These are phyloP conservation scores for Fraxinus dipetala DNA, from an alignment of 305 asterid species.

Conservation along the genomic window DNA sequence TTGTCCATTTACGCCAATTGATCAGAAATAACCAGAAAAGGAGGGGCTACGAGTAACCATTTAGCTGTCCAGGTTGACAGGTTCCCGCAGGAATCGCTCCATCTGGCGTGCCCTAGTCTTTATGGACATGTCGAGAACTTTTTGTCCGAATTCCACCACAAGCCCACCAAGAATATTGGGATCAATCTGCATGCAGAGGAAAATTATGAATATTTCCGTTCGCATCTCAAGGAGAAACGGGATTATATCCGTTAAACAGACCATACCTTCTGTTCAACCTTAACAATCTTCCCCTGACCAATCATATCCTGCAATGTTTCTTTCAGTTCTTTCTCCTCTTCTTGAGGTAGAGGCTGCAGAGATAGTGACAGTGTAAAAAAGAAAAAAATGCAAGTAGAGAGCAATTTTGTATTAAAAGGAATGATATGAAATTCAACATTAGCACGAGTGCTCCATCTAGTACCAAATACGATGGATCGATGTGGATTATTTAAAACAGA, in stretches of 20 bases:
- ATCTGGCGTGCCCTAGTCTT: slow-evolving; percentile 91
- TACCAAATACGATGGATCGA: background rate
- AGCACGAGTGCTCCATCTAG: background rate
- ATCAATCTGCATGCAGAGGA: slow-evolving; percentile 54
- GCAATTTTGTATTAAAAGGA: background rate
- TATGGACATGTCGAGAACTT: slow-evolving; percentile 90
- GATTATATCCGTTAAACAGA: background rate
- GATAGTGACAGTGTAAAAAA: slow-evolving; percentile 7
- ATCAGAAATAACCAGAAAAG: background rate
- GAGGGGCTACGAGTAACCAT: background rate
- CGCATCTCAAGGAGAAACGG: background rate
- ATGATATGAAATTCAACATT: background rate
- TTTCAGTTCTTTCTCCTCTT: slow-evolving; percentile 86
- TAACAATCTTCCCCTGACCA: slow-evolving; percentile 74
- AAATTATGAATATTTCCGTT: slow-evolving; percentile 1
- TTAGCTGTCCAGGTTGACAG: slow-evolving; percentile 40
- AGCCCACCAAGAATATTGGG: slow-evolving; percentile 93
- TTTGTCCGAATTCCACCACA: slow-evolving; percentile 68
- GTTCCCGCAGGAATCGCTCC: slow-evolving; percentile 91
- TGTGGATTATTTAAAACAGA: background rate
- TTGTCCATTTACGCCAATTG: slow-evolving; percentile 9
- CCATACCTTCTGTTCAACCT: slow-evolving; percentile 75
- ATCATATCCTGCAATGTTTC: slow-evolving; percentile 72
- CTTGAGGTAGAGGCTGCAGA: slow-evolving; percentile 72
- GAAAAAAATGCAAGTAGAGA: background rate